Percentiles rank a stretch among this genome's conserved stretches.
Conservation (phyloP, 805 yeast genomes). For the Kodamaea nitidulidarum region DNA sequence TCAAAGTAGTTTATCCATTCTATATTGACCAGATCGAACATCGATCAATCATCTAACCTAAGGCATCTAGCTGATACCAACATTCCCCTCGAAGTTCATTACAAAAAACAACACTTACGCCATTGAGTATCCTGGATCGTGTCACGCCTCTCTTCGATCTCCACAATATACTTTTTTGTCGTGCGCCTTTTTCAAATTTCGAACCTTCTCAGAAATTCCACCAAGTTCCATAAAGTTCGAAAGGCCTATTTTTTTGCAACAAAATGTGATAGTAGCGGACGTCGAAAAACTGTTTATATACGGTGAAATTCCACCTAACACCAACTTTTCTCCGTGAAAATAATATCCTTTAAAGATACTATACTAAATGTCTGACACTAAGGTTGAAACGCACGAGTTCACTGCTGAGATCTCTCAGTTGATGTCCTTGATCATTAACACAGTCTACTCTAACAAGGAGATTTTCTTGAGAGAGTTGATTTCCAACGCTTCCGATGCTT, state of each 20-base stretch:
- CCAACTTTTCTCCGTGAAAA: constrained; percentile 9
- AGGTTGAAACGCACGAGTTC: constrained; percentile 86
- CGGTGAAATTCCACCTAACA: constrained; percentile 7
- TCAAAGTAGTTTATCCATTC: too few species aligned
- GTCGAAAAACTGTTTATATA: constrained; percentile 7
- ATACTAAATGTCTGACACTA: constrained; percentile 46
- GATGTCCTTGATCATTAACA: constrained; percentile 99
- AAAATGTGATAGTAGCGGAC: not conserved
- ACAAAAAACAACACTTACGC: too few species aligned
- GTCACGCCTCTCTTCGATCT: not conserved
- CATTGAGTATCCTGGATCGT: too few species aligned
- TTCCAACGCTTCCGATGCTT: constrained; percentile 98
- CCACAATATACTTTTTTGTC: constrained; percentile 1
- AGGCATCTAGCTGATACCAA: too few species aligned
- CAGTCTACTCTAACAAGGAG: constrained; percentile 99
- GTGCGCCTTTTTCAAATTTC: constrained; percentile 5
- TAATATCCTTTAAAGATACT: constrained; percentile 4
- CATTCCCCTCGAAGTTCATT: too few species aligned
- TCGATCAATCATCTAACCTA: too few species aligned
- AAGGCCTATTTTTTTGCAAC: constrained; percentile 7
- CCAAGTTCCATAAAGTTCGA: constrained; percentile 9
- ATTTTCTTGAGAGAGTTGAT: constrained; percentile 98
- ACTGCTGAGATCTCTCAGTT: constrained; percentile 99
- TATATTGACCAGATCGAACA: too few species aligned
- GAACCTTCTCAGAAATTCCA: constrained; percentile 10